These are phyloP conservation scores for Zostera marina DNA, from an alignment of 116 monocot genomes.

Conservation along the genomic window DNA sequence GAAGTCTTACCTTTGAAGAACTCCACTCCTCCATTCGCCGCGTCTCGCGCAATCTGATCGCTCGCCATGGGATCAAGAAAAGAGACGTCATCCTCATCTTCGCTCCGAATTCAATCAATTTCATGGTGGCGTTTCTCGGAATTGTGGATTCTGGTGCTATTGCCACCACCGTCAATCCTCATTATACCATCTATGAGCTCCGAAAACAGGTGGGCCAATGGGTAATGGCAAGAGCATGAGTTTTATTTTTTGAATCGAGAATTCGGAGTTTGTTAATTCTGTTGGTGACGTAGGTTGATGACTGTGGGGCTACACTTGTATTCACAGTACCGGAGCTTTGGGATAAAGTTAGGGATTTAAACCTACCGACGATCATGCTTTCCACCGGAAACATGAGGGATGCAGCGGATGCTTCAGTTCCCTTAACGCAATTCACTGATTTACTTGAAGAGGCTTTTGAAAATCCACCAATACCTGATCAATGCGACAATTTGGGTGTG, in stretches of 20 bases:
- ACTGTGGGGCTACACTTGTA: slow-evolving; percentile 3
- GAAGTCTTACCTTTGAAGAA: slow-evolving; percentile 30
- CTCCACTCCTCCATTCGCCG: slow-evolving; percentile 32
- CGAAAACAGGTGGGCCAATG: slow-evolving; percentile 58
- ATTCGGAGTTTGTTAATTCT: neutral
- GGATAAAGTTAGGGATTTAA: slow-evolving; percentile 1
- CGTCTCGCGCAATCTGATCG: slow-evolving; percentile 28
- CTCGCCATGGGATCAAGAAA: slow-evolving; percentile 19
- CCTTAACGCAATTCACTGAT: neutral
- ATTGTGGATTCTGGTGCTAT: slow-evolving; percentile 32
- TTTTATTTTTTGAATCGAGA: neutral
- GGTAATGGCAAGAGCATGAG: no score
- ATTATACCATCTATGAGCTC: slow-evolving; percentile 56
- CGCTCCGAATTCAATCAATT: slow-evolving; percentile 44
- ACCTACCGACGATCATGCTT: neutral
- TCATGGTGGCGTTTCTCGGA: slow-evolving; percentile 29
- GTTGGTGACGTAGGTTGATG: neutral
- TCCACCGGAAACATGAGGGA: neutral
- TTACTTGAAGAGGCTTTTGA: neutral
- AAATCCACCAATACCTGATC: no score
- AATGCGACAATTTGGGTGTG: no score
- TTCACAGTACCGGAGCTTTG: slow-evolving; percentile 2
- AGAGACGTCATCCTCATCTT: slow-evolving; percentile 37
- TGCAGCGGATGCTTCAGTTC: neutral
- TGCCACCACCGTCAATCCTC: slow-evolving; percentile 44